These are phyloP conservation scores for Acacia concinna DNA, from an alignment of 331 rosid genomes.

Conservation along the genomic window DNA sequence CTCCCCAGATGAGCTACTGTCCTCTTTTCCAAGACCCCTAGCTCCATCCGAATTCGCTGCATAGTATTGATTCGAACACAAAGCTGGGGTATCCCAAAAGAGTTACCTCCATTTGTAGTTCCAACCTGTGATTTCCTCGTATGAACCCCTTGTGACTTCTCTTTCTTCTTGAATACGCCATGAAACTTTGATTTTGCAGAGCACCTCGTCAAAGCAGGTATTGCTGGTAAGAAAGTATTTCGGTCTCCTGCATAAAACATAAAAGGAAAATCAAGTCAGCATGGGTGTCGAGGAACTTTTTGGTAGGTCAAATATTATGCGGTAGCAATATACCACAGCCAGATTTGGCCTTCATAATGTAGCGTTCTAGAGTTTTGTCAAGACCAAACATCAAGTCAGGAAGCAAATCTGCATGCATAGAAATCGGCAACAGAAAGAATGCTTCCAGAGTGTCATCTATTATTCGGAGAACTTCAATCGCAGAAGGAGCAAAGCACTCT, in stretches of 20 bases:
- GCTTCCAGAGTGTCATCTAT: conserved; percentile 87
- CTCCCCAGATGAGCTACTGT: conserved; percentile 70
- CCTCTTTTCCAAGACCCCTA: conserved; percentile 79
- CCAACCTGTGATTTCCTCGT: conserved; percentile 70
- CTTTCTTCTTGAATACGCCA: conserved; percentile 79
- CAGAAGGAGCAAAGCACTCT: conserved; percentile 82
- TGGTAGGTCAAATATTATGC: conserved; percentile 26
- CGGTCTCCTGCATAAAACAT: conserved; percentile 63
- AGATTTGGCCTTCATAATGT: conserved; percentile 68
- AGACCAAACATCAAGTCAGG: conserved; percentile 76
- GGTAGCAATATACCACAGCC: conserved; percentile 69
- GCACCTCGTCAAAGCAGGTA: conserved; percentile 92
- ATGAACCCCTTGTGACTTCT: conserved; percentile 52
- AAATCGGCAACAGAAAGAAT: conserved; percentile 80
- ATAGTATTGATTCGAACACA: conserved; percentile 84
- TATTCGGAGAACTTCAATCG: conserved; percentile 70
- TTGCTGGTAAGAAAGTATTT: conserved; percentile 59
- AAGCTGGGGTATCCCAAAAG: conserved; percentile 67
- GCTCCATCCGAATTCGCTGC: conserved; percentile 80
- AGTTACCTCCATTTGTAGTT: conserved; percentile 61
- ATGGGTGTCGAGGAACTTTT: conserved; percentile 21
- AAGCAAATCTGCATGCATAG: conserved; percentile 65
- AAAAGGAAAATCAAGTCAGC: conserved; percentile 30
- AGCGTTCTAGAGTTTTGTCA: conserved; percentile 80
- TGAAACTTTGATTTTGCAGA: conserved; percentile 69